These are phyloP conservation scores for Vaccinium darrowii DNA, from an alignment of 148 eudicot species.

Conservation along the genomic window DNA sequence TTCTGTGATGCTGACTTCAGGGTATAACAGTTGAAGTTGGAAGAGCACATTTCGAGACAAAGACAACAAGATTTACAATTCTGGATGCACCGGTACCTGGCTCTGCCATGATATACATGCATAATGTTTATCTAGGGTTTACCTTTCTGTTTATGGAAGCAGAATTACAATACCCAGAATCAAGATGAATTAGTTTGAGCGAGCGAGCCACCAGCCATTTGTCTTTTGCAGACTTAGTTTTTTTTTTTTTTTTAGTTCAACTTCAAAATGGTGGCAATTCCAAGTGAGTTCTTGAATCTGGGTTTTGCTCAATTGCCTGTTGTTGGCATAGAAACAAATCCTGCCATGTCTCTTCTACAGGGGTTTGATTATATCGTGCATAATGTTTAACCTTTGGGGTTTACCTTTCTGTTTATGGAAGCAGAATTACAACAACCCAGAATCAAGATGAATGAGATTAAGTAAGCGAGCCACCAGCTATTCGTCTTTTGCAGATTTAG, in stretches of 20 bases:
- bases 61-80: slow-evolving; percentile 83
- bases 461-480: neutral
- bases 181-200: neutral
- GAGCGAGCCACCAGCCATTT: neutral
- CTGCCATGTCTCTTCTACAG: too few relatives aligned
- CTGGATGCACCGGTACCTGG: slow-evolving; percentile 88
- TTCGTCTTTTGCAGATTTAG: neutral
- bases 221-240: neutral
- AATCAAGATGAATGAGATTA: neutral
- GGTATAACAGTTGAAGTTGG: slow-evolving; percentile 95
- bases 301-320: too few relatives aligned
- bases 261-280: neutral
- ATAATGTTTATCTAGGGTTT: neutral
- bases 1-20: slow-evolving; percentile 28
- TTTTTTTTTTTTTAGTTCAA: neutral
- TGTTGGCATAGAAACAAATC: too few relatives aligned
- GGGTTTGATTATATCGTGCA: neutral
- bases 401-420: neutral
- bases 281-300: too few relatives aligned
- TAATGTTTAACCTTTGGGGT: neutral
- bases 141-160: neutral
- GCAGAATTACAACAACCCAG: neutral
- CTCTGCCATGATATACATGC: neutral
- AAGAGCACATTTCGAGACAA: slow-evolving; percentile 94
- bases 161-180: neutral